Percentiles rank a stretch among this genome's conserved stretches.
Conservation (phyloP, 768 basidiomycete genomes). For the Clitopilus passeckerianus region DNA sequence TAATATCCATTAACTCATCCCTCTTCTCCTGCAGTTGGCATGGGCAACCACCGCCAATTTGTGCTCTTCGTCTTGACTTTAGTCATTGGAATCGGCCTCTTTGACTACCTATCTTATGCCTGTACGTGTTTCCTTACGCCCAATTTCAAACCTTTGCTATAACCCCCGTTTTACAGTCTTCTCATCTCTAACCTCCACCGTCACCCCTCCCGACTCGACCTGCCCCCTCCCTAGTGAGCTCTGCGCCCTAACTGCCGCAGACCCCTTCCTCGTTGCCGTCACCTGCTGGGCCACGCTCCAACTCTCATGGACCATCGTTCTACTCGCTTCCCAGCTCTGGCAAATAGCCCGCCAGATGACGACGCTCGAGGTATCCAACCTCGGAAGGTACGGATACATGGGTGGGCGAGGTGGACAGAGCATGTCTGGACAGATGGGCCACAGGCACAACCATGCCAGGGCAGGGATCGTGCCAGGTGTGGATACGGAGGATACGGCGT, state of each 20-base stretch:
- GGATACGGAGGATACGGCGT: constrained; percentile 42
- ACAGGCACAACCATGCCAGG: constrained; percentile 43
- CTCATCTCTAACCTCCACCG: constrained; percentile 33
- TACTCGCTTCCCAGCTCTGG: constrained; percentile 85
- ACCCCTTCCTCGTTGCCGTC: constrained; percentile 83
- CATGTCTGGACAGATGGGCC: constrained; percentile 72
- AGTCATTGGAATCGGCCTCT: constrained; percentile 72
- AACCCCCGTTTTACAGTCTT: constrained; percentile 42
- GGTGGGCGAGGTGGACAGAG: constrained; percentile 79
- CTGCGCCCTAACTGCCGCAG: constrained; percentile 67
- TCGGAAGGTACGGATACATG: constrained; percentile 96
- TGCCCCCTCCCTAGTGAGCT: constrained; percentile 66
- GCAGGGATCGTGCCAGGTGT: constrained; percentile 32
- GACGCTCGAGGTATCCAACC: constrained; percentile 91
- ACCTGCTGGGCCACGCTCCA: constrained; percentile 87
- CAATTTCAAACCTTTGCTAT: no score
- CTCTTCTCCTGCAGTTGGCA: constrained; percentile 55
- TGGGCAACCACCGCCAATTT: constrained; percentile 94
- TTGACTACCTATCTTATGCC: constrained; percentile 79
- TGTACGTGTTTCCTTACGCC: no score
- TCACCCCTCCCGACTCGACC: constrained; percentile 35
- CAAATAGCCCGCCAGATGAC: constrained; percentile 95
- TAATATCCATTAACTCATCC: background rate
- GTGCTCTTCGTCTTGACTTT: constrained; percentile 86
- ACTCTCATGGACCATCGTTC: constrained; percentile 89